Base-by-base conservation (phyloP, 2,329 filamentous ascomycete genomes). In the Fusarium buharicum region DNA sequence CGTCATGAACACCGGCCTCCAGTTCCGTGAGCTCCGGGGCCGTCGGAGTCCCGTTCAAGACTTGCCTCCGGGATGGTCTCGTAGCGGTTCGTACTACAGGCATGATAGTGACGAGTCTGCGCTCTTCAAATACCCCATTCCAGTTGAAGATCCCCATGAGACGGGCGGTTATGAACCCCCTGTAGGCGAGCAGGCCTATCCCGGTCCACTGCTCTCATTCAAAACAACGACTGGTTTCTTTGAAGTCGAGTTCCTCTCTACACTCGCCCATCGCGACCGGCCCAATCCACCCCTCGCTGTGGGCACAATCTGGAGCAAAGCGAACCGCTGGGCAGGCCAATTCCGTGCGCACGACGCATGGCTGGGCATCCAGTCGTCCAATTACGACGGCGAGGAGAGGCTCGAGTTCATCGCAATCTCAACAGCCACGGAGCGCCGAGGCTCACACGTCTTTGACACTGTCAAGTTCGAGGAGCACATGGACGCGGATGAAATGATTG, bases 311-410 rank as follows among this genome's bases (percentile, higher is more conserved):
- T 77, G 75, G 73, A 68, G 71, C 47, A 74, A 67, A 36, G 64
- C 66, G 3, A 72, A 73, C 37, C 69, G 70, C 28, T 80, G 77
- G 77, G 70, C 77, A n/a, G 78, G 78, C 24, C 73, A 76, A 43
- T 74, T 81, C 31, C 74, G 78, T 34, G 74, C 77, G n/a, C 79
- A 81, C 60, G 78, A 81, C 47, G 74, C 73, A 30, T 81, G 79
- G 79, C 65, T 81, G 33, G 79, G 79, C 9, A 66, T 81, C 6
- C 78, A 81, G 63, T 75, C 77, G n/a, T 78, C 77, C 56, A 81
- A 81, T 66, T 77, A 81, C 50, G 77, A 78, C 7, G 77, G 78
- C 37, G 77, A 78, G 40, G 78, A 79, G 70, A 73, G 72, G 44
- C 73, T 81, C 22, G 78, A 81, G 64, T 79, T 81, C 46, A 72